Evolutionary conservation across 2,329 filamentous ascomycete species (phyloP).

Genomic region (Sarocladium oryzae): DNA sequence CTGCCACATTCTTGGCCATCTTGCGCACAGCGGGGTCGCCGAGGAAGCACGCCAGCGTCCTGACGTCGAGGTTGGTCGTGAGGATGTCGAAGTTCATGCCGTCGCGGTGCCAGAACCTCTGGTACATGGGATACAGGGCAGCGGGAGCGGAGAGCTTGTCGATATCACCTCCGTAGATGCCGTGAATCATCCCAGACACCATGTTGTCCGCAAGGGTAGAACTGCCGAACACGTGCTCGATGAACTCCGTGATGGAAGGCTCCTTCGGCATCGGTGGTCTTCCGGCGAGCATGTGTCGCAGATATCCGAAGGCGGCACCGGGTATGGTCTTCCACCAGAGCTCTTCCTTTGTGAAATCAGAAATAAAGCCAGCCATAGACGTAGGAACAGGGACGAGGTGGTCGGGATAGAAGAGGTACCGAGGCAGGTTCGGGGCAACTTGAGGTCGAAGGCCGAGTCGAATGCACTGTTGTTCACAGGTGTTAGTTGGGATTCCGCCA

Average conservation of each 20-base stretch:
- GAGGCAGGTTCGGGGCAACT: constrained; percentile 38
- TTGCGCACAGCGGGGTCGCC: constrained; percentile 14
- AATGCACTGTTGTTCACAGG: constrained; percentile 19
- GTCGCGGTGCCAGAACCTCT: constrained; percentile 9
- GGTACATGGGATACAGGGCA: constrained; percentile 31
- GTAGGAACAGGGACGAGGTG: constrained; percentile 41
- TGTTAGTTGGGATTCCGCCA: too few relatives aligned
- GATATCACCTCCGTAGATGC: constrained; percentile 88
- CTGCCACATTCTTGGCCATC: constrained; percentile 16
- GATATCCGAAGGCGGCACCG: constrained; percentile 21
- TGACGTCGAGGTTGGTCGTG: constrained; percentile 21
- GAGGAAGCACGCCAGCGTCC: constrained; percentile 20
- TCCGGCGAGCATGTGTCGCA: constrained; percentile 16
- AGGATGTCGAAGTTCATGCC: constrained; percentile 21
- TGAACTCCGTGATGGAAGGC: constrained; percentile 30
- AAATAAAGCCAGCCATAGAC: constrained; percentile 14
- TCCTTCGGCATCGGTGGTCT: constrained; percentile 21
- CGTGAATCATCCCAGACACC: constrained; percentile 70
- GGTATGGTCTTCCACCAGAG: constrained; percentile 26
- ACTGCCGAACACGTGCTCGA: constrained; percentile 23
- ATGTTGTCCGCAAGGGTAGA: constrained; percentile 59
- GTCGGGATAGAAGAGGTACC: constrained; percentile 86
- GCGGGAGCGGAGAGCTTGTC: constrained; percentile 69
- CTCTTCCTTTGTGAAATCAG: constrained; percentile 23
- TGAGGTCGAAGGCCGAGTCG: constrained; percentile 34